These are phyloP conservation scores for Funneliformis caledonium DNA, from an alignment of 371 early-diverging fungal species.

Conservation along the genomic window DNA sequence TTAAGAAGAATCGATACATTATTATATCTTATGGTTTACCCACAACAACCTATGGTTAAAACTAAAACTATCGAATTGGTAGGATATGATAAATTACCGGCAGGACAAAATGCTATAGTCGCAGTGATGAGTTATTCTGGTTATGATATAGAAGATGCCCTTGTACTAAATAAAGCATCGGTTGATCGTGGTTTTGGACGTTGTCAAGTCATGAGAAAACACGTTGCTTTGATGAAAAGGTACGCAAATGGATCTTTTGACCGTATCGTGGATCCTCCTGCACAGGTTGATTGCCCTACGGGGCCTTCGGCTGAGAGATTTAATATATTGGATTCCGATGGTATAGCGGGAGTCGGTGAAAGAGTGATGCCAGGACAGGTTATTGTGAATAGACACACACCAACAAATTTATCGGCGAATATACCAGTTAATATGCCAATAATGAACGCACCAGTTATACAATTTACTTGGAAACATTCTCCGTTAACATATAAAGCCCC, in stretches of 20 bases:
- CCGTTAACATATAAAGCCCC: constrained; percentile 90
- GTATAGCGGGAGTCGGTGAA: constrained; percentile 90
- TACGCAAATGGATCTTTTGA: constrained; percentile 78
- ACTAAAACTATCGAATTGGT: constrained; percentile 98
- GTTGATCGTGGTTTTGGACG: constrained; percentile 99
- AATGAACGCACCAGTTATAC: constrained; percentile 49
- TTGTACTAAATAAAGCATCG: constrained; percentile 97
- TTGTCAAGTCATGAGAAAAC: constrained; percentile 95
- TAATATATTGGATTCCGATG: constrained; percentile 82
- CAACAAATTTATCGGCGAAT: constrained; percentile 71
- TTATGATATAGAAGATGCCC: constrained; percentile 99
- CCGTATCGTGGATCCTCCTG: constrained; percentile 30
- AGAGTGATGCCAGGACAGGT: constrained; percentile 74
- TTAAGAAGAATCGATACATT: constrained; percentile 96
- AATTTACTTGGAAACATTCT: constrained; percentile 72
- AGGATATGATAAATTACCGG: constrained; percentile 97
- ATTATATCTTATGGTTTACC: constrained; percentile 95
- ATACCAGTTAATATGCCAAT: constrained; percentile 47
- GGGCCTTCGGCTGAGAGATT: constrained; percentile 58
- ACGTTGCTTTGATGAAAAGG: constrained; percentile 73
- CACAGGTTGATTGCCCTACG: not conserved
- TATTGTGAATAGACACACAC: constrained; percentile 89
- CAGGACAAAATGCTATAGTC: constrained; percentile 99
- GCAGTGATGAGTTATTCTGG: constrained; percentile 99
- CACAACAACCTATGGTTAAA: constrained; percentile 99